Base-by-base conservation (phyloP, 495 filamentous ascomycete genomes). In the Aspergillus taichungensis region DNA sequence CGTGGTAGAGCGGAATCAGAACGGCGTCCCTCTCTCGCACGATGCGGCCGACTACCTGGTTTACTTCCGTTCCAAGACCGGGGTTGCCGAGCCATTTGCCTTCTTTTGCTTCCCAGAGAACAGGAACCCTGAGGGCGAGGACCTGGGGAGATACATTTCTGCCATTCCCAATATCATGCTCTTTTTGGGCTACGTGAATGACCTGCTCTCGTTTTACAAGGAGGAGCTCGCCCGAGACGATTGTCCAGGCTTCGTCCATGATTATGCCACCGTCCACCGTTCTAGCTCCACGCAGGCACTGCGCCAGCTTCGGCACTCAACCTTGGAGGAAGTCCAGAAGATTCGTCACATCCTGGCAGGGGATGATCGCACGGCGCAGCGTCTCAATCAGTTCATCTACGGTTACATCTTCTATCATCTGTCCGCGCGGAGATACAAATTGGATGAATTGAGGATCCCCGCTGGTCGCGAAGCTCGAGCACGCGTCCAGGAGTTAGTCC, bases 31-130 rank as follows among this genome's bases (percentile, higher is more conserved):
- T 14, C 9, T 44, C 6, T 10, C 18, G 13, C 14, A 32, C n/a
- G 42, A 44, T 18, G 31, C 42, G 3, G 27, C 13, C 13, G 42
- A 44, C 30, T 36, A 18, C 2, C 31, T 44, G 30, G 31, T 28
- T 11, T 44, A 8, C 12, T 44, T 44, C 31, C 42, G 42, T n/a
- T 13, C 32, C 0, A 44, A 44, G 31, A 44, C 42, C 3, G 42
- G 42, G 0, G 31, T 44, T 12, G 31, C 42, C 3, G 42, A 44
- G 13, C 31, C 42, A 7, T 44, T 34, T 36, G 42, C 42, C 7
- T 44, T 44, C 31, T n/a, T n/a, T n/a, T 44, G 31, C 18, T 44
- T 44, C 32, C 42, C 42, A 33, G 42, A 44, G 18, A 33, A 44
- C 18, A 44, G 6, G 24, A 11, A 35, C 32, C 32, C 42, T 5